Conservation (phyloP, 2,329 filamentous ascomycete species). For the Fusarium buharicum region DNA sequence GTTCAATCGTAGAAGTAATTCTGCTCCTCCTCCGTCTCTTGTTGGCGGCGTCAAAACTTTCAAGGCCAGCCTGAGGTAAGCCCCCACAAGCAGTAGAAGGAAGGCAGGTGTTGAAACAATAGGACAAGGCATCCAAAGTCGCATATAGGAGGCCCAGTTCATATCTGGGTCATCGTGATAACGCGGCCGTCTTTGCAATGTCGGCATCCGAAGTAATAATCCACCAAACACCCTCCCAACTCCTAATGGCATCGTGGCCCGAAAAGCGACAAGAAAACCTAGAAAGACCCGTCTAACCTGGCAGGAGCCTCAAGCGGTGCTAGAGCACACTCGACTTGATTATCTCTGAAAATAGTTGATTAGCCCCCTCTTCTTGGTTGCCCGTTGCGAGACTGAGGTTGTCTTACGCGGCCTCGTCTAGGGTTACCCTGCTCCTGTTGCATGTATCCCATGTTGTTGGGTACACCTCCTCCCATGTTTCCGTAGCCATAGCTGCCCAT, state of each 20-base stretch:
- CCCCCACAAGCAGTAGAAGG: conserved; percentile 31
- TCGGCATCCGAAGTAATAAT: conserved; percentile 33
- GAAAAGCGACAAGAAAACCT: conserved; percentile 34
- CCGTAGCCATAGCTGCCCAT: conserved; percentile 59
- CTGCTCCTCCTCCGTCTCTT: conserved; percentile 31
- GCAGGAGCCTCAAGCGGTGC: conserved; percentile 16
- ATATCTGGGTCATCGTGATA: conserved; percentile 28
- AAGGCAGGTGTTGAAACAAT: conserved; percentile 36
- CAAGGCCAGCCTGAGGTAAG: conserved; percentile 44
- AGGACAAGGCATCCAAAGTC: conserved; percentile 40
- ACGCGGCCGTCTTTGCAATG: conserved; percentile 27
- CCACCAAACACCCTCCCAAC: conserved; percentile 33
- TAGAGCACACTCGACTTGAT: conserved; percentile 31
- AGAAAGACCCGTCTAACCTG: conserved; percentile 36
- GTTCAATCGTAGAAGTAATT: conserved; percentile 43
- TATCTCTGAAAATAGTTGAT: conserved; percentile 45
- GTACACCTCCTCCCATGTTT: conserved; percentile 57
- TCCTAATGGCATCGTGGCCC: conserved; percentile 39
- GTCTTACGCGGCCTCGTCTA: conserved; percentile 68
- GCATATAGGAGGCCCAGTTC: conserved; percentile 22
- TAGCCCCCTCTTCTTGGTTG: conserved; percentile 38
- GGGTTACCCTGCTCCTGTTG: conserved; percentile 65
- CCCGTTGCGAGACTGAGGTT: conserved; percentile 23
- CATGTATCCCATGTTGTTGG: conserved; percentile 61
- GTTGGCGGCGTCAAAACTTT: conserved; percentile 38